Evolutionary conservation across 768 basidiomycete species (phyloP).

Genomic region (Ephemerocybe angulata): DNA sequence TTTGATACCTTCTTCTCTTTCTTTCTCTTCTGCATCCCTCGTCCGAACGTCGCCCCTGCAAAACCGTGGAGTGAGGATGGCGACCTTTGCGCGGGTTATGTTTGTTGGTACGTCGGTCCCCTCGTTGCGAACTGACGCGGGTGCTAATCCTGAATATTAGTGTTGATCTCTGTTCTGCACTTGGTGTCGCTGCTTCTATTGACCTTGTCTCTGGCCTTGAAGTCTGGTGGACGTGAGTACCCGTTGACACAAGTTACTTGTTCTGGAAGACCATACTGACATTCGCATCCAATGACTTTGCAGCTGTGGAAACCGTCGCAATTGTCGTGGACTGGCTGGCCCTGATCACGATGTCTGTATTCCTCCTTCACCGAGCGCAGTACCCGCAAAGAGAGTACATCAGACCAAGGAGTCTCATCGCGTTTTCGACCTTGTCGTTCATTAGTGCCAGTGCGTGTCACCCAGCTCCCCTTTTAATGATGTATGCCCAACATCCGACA

Average conservation of each 20-base stretch:
- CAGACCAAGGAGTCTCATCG: conserved; percentile 5
- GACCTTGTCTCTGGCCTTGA: conserved; percentile 6
- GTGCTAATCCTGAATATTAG: neutral
- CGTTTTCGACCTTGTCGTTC: neutral
- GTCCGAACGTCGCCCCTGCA: too few relatives aligned
- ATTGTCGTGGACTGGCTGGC: conserved; percentile 16
- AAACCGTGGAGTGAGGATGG: conserved; percentile 3
- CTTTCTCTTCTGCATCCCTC: too few relatives aligned
- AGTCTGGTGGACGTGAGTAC: conserved; percentile 12
- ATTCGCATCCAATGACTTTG: neutral
- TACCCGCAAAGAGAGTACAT: conserved; percentile 6
- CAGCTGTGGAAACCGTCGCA: conserved; percentile 14
- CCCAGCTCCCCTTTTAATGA: too few relatives aligned
- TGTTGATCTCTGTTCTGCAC: conserved; percentile 8
- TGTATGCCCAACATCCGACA: neutral
- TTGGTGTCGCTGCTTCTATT: conserved; percentile 9
- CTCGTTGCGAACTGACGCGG: neutral
- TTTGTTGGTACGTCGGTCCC: neutral
- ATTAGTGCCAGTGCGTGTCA: conserved; percentile 5
- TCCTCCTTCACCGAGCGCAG: conserved; percentile 16
- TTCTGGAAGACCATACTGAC: neutral
- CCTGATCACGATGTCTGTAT: conserved; percentile 14
- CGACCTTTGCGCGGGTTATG: neutral
- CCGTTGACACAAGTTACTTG: neutral
- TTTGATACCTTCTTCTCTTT: too few relatives aligned